Evolutionary conservation across 2,329 filamentous ascomycete species (phyloP).

Genomic region (Fusarium buxicola): DNA sequence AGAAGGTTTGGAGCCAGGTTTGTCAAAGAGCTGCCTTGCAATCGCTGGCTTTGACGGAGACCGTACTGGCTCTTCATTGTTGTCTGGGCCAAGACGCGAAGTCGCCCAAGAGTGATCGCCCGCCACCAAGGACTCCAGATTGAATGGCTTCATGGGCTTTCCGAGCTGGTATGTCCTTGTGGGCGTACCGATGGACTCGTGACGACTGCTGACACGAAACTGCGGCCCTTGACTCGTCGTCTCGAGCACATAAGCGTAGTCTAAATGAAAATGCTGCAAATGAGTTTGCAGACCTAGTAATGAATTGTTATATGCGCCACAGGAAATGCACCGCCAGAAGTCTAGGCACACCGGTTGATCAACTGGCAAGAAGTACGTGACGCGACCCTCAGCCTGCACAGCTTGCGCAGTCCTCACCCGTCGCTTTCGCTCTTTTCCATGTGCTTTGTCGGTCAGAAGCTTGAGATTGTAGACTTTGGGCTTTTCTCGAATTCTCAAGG

Average conservation of each 20-base stretch:
- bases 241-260: slow-evolving; percentile 58
- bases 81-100: slow-evolving; percentile 55
- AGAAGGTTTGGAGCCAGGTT: slow-evolving; percentile 31
- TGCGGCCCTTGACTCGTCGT: slow-evolving; percentile 52
- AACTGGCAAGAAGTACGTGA: slow-evolving; percentile 59
- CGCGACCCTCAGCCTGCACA: slow-evolving; percentile 54
- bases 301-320: slow-evolving; percentile 60
- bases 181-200: slow-evolving; percentile 46
- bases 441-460: slow-evolving; percentile 67
- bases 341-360: slow-evolving; percentile 61
- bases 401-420: slow-evolving; percentile 42
- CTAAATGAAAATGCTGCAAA: slow-evolving; percentile 57
- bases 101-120: slow-evolving; percentile 61
- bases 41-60: slow-evolving; percentile 40
- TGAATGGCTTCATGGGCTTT: slow-evolving; percentile 57
- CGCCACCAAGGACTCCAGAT: slow-evolving; percentile 57
- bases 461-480: slow-evolving; percentile 70
- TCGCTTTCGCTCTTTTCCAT: slow-evolving; percentile 63
- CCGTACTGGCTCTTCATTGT: slow-evolving; percentile 42
- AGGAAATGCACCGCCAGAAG: slow-evolving; percentile 63
- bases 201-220: slow-evolving; percentile 54
- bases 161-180: slow-evolving; percentile 57
- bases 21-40: slow-evolving; percentile 42
- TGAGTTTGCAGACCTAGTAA: slow-evolving; percentile 63
- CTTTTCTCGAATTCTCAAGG: slow-evolving; percentile 59